These are phyloP conservation scores for Paecilomyces fulvus DNA, from an alignment of 2,329 filamentous ascomycete genomes.

Conservation along the genomic window DNA sequence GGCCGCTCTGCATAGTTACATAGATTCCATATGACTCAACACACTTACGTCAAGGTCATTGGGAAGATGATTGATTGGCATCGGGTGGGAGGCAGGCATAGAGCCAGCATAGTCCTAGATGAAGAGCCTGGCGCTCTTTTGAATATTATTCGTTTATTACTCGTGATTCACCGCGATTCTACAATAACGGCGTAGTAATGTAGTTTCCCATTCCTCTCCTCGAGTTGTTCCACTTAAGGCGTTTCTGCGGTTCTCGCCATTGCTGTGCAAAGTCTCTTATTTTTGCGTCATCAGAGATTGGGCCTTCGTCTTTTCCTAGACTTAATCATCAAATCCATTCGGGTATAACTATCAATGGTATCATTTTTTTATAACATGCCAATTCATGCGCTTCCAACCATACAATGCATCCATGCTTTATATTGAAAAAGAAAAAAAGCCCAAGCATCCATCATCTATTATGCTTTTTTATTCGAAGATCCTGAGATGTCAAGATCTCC, in stretches of 20 bases:
- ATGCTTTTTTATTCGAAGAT: background rate
- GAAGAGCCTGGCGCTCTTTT: background rate
- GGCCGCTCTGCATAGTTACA: background rate
- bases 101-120: background rate
- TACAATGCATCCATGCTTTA: background rate
- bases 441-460: background rate
- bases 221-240: too few relatives aligned
- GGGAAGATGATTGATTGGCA: background rate
- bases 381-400: background rate
- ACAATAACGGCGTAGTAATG: too few relatives aligned
- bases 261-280: too few relatives aligned
- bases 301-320: too few relatives aligned
- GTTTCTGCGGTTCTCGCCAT: too few relatives aligned
- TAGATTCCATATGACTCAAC: background rate
- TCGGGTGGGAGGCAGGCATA: background rate
- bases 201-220: too few relatives aligned
- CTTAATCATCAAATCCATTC: background rate
- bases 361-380: background rate
- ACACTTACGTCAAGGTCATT: background rate
- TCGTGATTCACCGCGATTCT: background rate
- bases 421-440: background rate
- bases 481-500: conserved; percentile 12
- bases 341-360: background rate
- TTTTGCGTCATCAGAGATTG: too few relatives aligned
- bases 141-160: background rate